Percentiles rank a stretch among this genome's conserved stretches.
These are phyloP conservation scores for Fraxinus americana DNA, from an alignment of 257 asterid species.

Conservation along the genomic window DNA sequence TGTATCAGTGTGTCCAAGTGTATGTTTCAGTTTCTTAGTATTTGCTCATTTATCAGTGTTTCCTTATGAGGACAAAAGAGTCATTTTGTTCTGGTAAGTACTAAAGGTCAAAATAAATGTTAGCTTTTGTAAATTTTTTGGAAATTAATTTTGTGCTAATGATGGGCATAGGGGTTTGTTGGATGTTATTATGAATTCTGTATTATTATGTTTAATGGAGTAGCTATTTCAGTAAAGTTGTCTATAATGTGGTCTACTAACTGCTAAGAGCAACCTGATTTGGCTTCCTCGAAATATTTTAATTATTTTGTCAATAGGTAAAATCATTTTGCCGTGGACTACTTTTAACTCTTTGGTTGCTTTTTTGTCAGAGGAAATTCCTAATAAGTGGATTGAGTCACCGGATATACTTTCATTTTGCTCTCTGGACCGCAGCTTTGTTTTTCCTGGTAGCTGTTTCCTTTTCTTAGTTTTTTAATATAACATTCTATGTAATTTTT, in stretches of 20 bases:
- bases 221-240: background rate
- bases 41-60: background rate
- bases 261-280: background rate
- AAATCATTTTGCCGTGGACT: conserved; percentile 8
- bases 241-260: background rate
- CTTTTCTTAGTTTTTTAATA: background rate
- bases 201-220: too few relatives aligned
- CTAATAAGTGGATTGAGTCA: conserved; percentile 79
- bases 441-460: conserved; percentile 75
- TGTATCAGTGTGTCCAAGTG: background rate
- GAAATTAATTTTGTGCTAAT: background rate
- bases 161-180: background rate
- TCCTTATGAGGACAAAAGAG: background rate
- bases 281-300: conserved; percentile 2
- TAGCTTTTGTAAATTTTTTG: background rate
- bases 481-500: background rate
- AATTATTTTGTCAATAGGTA: conserved; percentile 1
- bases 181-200: background rate
- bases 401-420: conserved; percentile 71
- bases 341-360: conserved; percentile 18
- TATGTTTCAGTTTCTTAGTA: background rate
- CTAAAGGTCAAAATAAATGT: background rate
- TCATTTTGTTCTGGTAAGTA: background rate
- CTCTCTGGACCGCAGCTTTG: conserved; percentile 81
- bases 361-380: conserved; percentile 68